These are phyloP conservation scores for Herpotrichia juniperi DNA, from an alignment of 2,329 filamentous ascomycete species.

Conservation along the genomic window DNA sequence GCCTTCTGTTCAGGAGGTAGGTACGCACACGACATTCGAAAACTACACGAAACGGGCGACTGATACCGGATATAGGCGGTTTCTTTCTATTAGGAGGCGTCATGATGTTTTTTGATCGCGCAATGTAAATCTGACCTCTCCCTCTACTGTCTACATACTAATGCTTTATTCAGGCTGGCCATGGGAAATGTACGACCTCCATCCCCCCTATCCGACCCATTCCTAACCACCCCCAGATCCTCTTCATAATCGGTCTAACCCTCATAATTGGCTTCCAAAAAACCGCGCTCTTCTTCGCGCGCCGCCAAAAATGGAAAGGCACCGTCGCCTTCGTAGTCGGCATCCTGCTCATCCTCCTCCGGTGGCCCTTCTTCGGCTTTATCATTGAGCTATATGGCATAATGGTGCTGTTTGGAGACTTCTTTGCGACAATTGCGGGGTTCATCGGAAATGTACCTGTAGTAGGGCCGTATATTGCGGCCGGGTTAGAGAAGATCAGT, in stretches of 20 bases:
- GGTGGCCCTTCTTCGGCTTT: constrained; percentile 93
- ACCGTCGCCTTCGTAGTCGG: constrained; percentile 87
- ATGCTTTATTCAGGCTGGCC: constrained; percentile 69
- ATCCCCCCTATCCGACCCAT: constrained; percentile 7
- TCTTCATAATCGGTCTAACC: constrained; percentile 95
- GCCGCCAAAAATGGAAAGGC: constrained; percentile 89
- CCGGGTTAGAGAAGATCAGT: constrained; percentile 72
- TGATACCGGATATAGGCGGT: constrained; percentile 65
- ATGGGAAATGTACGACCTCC: constrained; percentile 82
- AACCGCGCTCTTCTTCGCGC: constrained; percentile 91
- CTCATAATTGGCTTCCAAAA: constrained; percentile 94
- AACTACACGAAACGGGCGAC: constrained; percentile 18
- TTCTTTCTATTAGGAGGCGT: constrained; percentile 95
- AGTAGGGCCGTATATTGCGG: constrained; percentile 83
- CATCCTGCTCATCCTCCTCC: constrained; percentile 81
- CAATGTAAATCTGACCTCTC: constrained; percentile 70
- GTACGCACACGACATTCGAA: constrained; percentile 49
- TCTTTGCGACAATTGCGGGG: constrained; percentile 87
- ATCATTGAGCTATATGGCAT: constrained; percentile 91
- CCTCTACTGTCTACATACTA: constrained; percentile 6
- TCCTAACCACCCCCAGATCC: constrained; percentile 66
- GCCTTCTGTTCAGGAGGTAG: constrained; percentile 97
- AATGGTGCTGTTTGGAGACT: constrained; percentile 92
- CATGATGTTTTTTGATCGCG: constrained; percentile 95
- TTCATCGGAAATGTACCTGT: constrained; percentile 86